Evolutionary conservation across 1,284 basidiomycete species (phyloP).

Genomic region (Ceratobasidium sp.): DNA sequence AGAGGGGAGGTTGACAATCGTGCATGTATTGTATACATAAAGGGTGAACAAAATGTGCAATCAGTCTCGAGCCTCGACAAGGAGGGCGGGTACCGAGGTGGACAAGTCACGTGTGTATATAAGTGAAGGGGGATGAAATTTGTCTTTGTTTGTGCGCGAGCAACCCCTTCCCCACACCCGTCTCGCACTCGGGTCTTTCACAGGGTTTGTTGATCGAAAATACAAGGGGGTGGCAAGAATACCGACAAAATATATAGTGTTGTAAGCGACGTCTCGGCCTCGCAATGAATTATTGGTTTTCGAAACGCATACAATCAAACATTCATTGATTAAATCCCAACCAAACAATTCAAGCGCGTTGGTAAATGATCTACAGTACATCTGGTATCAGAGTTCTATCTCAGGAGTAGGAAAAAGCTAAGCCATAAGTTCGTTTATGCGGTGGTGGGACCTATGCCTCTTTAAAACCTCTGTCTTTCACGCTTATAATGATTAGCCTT

Average conservation of each 20-base stretch:
- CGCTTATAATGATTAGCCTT: neutral
- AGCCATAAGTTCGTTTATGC: neutral
- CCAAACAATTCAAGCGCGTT: neutral
- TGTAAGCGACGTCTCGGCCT: neutral
- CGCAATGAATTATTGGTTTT: neutral
- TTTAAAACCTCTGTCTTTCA: neutral
- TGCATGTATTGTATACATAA: constrained; percentile 77
- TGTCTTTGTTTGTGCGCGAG: too few species aligned
- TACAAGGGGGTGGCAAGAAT: constrained; percentile 2
- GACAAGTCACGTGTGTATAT: too few species aligned
- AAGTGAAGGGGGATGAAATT: too few species aligned
- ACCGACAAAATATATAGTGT: constrained; percentile 13
- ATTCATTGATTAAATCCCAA: constrained; percentile 1
- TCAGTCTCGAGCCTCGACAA: constrained; percentile 88
- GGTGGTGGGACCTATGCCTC: too few species aligned
- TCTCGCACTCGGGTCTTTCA: neutral
- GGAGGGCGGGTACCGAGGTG: constrained; percentile 76
- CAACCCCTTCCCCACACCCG: too few species aligned
- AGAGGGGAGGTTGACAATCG: neutral
- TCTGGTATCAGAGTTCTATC: constrained; percentile 19
- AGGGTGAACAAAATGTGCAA: constrained; percentile 77
- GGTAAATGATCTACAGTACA: constrained; percentile 7
- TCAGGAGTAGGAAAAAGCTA: neutral
- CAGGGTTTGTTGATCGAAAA: constrained; percentile 8
- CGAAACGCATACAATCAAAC: constrained; percentile 6